phyloP scores from a whole-genome alignment of 1,284 basidiomycete genomes.

The Trichosporon asahii region DNA sequence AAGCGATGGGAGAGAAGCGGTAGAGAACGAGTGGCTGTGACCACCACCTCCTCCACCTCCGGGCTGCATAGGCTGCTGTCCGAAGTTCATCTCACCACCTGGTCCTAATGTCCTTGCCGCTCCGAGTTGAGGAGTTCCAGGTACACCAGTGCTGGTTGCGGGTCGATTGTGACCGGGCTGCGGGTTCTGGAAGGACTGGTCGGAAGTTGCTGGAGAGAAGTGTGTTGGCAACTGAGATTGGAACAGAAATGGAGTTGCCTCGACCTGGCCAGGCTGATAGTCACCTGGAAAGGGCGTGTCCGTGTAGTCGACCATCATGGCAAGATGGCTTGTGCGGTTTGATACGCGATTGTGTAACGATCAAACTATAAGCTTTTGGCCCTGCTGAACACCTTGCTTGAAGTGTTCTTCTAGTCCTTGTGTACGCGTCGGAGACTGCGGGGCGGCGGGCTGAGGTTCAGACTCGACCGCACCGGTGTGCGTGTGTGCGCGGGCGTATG shows the following conservation, averaged over 20 bases:
- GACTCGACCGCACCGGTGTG: neutral
- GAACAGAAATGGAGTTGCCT: conserved; percentile 20
- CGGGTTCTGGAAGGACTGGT: conserved; percentile 18
- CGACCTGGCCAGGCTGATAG: conserved; percentile 24
- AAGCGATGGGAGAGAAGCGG: conserved; percentile 24
- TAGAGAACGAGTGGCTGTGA: conserved; percentile 25
- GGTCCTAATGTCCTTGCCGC: neutral
- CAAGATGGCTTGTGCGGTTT: conserved; percentile 4
- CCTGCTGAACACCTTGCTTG: neutral
- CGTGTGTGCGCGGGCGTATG: neutral
- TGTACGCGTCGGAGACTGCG: neutral
- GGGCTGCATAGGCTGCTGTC: neutral
- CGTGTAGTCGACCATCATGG: conserved; percentile 20
- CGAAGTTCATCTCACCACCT: conserved; percentile 7
- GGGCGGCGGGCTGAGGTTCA: neutral
- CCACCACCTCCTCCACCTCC: conserved; percentile 6
- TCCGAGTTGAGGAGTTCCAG: conserved; percentile 6
- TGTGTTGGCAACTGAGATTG: conserved; percentile 19
- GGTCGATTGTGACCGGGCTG: conserved; percentile 16
- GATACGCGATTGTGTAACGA: neutral
- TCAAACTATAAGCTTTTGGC: neutral
- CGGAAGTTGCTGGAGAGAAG: conserved; percentile 23
- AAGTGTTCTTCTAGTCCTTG: neutral
- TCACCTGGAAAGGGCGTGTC: conserved; percentile 26
- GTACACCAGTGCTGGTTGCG: conserved; percentile 8